Evolutionary conservation across 176 grass and related monocot species (phyloP).

Genomic region (Pharus latifolius): DNA sequence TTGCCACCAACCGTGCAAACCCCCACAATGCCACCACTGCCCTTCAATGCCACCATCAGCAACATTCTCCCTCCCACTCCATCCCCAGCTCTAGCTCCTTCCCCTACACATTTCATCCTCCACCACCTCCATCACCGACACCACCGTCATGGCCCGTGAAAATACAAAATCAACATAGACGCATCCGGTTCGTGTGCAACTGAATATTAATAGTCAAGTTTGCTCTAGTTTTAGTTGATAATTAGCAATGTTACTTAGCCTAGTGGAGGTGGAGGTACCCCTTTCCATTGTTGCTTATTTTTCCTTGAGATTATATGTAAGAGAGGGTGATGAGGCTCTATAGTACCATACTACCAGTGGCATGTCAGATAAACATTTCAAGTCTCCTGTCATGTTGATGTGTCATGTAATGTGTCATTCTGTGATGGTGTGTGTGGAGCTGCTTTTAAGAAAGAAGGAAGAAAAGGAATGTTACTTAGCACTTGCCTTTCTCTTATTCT

Average conservation of each 20-base stretch:
- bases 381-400: constrained; percentile 8
- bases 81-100: constrained; percentile 5
- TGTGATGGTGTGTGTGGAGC: too few species aligned
- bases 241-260: background rate
- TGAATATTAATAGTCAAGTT: background rate
- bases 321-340: background rate
- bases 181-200: too few species aligned
- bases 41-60: background rate
- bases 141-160: constrained; percentile 40
- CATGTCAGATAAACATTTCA: constrained; percentile 1
- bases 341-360: background rate
- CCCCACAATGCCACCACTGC: background rate
- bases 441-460: constrained; percentile 22
- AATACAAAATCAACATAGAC: too few species aligned
- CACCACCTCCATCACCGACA: constrained; percentile 33
- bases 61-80: constrained; percentile 13
- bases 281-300: background rate
- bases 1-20: background rate
- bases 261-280: background rate
- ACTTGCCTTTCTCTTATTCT: background rate
- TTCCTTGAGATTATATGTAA: background rate
- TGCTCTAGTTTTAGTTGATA: constrained; percentile 4
- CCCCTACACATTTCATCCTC: constrained; percentile 13
- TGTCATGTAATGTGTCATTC: constrained; percentile 20
- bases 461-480: constrained; percentile 12